Evolutionary conservation across 495 filamentous ascomycete genomes (phyloP), one percentile per base, ranked within the genome.

Genomic region (Aspergillus sclerotioniger): DNA sequence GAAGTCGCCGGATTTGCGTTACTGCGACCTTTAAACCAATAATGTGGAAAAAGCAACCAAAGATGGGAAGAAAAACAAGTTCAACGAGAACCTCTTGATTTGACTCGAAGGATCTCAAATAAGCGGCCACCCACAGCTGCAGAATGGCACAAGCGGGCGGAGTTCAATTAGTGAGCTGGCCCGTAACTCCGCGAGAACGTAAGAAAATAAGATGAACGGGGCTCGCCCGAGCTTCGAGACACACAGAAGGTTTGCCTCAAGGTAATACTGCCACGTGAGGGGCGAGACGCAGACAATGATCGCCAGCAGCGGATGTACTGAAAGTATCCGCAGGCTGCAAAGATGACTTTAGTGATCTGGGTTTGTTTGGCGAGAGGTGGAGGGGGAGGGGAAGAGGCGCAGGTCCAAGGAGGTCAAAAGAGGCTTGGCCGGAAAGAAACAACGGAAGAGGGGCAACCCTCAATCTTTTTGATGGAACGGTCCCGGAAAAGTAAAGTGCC

Each of bases 211-310:
- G 19, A 51, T 9, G 10, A 20, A 31, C 21, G 43, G 49, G 39
- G 35, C 51, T 55, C 19, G 54, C 54, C 47, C 56, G 52, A 62
- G 49, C 33, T 55, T 57, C 55, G n/a, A 48, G 47, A 60, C 44
- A 63, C 50, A 28, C 31, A 52, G 43, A 54, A 21, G 41, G 53
- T 54, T 51, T 55, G 44, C 52, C 47, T 62, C 43, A 57, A 55
- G 51, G 47, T 51, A 54, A 35, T 61, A 54, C 61, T 53, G 57
- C 65, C 62, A 67, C 65, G 65, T 64, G 65, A 67, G 60, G 65
- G 56, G 44, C 32, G 55, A 46, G 47, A 50, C 39, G 44, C 51
- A 53, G 53, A 50, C 17, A 56, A 44, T 39, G 56, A 63, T 61
- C 56, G 58, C 56, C 56, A 57, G 55, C 53, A 53, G 56, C 44